Evolutionary conservation across 2,329 filamentous ascomycete species (phyloP).

Genomic region (Pseudogymnoascus sp.): DNA sequence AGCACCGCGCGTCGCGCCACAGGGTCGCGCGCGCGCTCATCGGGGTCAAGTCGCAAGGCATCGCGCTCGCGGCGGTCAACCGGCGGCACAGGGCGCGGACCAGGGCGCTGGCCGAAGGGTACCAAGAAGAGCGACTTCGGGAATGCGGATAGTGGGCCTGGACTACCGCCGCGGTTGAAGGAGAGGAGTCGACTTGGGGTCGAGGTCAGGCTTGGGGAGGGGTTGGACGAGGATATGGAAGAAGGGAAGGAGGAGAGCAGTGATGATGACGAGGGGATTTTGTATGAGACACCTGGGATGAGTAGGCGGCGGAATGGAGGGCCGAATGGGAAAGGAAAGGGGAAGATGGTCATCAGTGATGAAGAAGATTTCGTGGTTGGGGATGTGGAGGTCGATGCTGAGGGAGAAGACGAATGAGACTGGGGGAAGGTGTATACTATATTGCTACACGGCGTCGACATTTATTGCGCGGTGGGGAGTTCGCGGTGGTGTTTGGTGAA

Average conservation of each 20-base stretch:
- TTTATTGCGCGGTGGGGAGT: conserved; percentile 1
- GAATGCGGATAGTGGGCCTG: conserved; percentile 58
- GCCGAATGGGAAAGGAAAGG: conserved; percentile 14
- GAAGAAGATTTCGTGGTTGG: conserved; percentile 30
- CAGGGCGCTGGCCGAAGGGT: conserved; percentile 60
- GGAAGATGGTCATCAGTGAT: conserved; percentile 17
- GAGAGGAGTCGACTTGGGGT: conserved; percentile 27
- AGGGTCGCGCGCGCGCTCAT: conserved; percentile 19
- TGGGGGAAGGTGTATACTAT: background rate
- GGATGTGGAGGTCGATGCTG: conserved; percentile 20
- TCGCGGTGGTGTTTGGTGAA: background rate
- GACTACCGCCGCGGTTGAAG: conserved; percentile 46
- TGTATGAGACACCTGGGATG: conserved; percentile 23
- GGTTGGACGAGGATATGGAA: conserved; percentile 13
- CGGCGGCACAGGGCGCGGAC: conserved; percentile 57
- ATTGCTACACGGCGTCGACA: conserved; percentile 5
- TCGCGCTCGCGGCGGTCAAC: conserved; percentile 45
- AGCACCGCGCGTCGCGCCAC: conserved; percentile 29
- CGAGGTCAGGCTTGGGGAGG: conserved; percentile 26
- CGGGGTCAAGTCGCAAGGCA: conserved; percentile 19
- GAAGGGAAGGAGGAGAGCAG: conserved; percentile 9
- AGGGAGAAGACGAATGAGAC: conserved; percentile 22
- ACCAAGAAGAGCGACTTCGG: conserved; percentile 63
- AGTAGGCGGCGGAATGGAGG: conserved; percentile 16
- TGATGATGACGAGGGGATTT: conserved; percentile 20